Conservation (phyloP, 768 basidiomycete species). For the Myochromella boudieri region DNA sequence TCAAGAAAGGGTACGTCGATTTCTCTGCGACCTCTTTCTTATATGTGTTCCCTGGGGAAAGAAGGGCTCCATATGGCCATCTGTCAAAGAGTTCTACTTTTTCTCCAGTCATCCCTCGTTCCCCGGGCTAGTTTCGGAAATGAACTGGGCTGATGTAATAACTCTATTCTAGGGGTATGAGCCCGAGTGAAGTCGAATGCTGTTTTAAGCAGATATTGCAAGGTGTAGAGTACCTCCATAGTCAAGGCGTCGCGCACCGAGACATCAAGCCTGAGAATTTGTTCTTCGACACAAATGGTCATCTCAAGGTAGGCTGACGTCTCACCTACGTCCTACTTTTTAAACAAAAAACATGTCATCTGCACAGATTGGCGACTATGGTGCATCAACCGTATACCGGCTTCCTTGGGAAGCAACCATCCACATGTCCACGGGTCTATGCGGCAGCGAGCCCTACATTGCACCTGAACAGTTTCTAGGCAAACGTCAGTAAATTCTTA, state of each 20-base stretch:
- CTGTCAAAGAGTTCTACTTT: conserved; percentile 7
- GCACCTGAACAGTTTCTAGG: conserved; percentile 96
- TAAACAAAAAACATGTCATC: conserved; percentile 1
- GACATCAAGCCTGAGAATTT: conserved; percentile 99
- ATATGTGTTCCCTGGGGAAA: conserved; percentile 1
- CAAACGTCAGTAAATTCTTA: conserved; percentile 74
- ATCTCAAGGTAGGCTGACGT: conserved; percentile 72
- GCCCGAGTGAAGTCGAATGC: conserved; percentile 90
- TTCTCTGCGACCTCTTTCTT: conserved; percentile 27
- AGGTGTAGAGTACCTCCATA: conserved; percentile 89
- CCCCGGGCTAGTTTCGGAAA: conserved; percentile 8
- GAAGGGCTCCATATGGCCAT: not conserved
- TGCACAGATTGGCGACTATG: conserved; percentile 91
- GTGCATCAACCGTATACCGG: conserved; percentile 97
- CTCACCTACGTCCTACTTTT: not conserved
- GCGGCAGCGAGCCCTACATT: conserved; percentile 98
- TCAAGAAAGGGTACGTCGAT: conserved; percentile 80
- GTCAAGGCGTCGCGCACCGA: conserved; percentile 95
- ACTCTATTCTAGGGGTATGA: conserved; percentile 54
- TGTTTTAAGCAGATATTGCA: conserved; percentile 95
- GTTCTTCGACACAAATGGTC: conserved; percentile 89
- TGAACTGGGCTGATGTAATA: conserved; percentile 15
- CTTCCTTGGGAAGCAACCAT: conserved; percentile 97
- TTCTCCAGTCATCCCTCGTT: not conserved
- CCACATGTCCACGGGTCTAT: conserved; percentile 95